A percentile compares a stretch with the other conserved stretches of the same genome.
Evolutionary conservation across 1,284 basidiomycete genomes (phyloP).

Genomic region (Calocybe gambosa): DNA sequence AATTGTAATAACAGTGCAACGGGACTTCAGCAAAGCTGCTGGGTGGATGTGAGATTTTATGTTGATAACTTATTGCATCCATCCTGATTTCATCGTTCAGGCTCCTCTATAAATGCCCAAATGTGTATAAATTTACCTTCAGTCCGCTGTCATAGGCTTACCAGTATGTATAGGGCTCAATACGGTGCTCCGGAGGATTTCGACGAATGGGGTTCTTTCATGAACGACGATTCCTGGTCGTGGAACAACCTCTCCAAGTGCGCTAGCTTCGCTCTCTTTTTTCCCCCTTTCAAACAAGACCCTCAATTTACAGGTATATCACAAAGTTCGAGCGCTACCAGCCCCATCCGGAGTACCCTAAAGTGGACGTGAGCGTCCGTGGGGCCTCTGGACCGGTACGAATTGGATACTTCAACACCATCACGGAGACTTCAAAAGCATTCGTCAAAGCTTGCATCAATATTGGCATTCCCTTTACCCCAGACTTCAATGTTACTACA

Average conservation of each 20-base stretch:
- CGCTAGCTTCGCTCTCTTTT: slow-evolving; percentile 3
- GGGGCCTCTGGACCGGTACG: slow-evolving; percentile 47
- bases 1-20: not conserved
- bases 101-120: slow-evolving; percentile 54
- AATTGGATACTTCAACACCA: slow-evolving; percentile 36
- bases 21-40: slow-evolving; percentile 43
- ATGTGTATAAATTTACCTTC: slow-evolving; percentile 30
- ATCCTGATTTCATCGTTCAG: slow-evolving; percentile 24
- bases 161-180: slow-evolving; percentile 41
- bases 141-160: slow-evolving; percentile 2
- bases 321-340: slow-evolving; percentile 53
- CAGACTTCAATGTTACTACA: slow-evolving; percentile 45
- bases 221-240: slow-evolving; percentile 49
- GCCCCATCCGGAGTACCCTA: slow-evolving; percentile 40
- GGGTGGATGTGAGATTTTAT: slow-evolving; percentile 48
- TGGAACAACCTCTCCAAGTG: slow-evolving; percentile 46
- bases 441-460: slow-evolving; percentile 44
- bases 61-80: not conserved
- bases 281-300: not conserved
- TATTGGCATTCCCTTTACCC: slow-evolving; percentile 40
- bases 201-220: slow-evolving; percentile 50
- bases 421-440: slow-evolving; percentile 29
- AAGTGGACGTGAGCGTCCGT: slow-evolving; percentile 37
- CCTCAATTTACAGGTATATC: slow-evolving; percentile 41
- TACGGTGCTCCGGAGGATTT: slow-evolving; percentile 57